These are phyloP conservation scores for Penicillium cosmopolitanum DNA, from an alignment of 495 filamentous ascomycete genomes.

Conservation along the genomic window DNA sequence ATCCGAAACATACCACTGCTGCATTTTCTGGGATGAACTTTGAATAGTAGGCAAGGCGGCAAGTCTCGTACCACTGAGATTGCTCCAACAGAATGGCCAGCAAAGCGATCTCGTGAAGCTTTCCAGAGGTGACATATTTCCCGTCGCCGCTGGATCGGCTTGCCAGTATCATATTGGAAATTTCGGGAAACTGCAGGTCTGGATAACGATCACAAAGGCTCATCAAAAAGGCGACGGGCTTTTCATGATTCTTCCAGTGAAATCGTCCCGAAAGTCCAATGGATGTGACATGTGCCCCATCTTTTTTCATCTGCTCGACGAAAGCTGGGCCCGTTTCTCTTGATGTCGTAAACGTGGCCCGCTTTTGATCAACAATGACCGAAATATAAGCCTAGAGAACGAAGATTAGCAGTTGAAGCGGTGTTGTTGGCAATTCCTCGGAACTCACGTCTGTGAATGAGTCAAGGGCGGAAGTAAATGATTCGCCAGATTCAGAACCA, in stretches of 20 bases:
- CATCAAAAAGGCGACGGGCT: not conserved
- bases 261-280: conserved; percentile 1
- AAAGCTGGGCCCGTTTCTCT: not conserved
- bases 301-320: conserved; percentile 1
- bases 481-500: not conserved
- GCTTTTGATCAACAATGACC: conserved; percentile 7
- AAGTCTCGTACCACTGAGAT: conserved; percentile 37
- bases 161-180: conserved; percentile 24
- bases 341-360: conserved; percentile 1
- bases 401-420: too few species aligned
- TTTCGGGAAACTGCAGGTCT: conserved; percentile 39
- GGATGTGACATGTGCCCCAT: not conserved
- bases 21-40: conserved; percentile 7
- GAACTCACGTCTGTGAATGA: not conserved
- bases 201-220: conserved; percentile 7
- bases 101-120: conserved; percentile 33
- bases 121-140: conserved; percentile 17
- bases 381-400: conserved; percentile 5
- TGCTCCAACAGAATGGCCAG: conserved; percentile 39
- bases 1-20: conserved; percentile 35
- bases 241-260: not conserved
- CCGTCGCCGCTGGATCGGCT: conserved; percentile 1
- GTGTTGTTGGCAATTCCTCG: too few species aligned
- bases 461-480: not conserved
- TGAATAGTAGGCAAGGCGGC: conserved; percentile 14